A percentile compares a stretch with the other conserved stretches of the same genome.
Evolutionary conservation across 2,329 filamentous ascomycete genomes (phyloP).

Genomic region (Talaromyces sp.): DNA sequence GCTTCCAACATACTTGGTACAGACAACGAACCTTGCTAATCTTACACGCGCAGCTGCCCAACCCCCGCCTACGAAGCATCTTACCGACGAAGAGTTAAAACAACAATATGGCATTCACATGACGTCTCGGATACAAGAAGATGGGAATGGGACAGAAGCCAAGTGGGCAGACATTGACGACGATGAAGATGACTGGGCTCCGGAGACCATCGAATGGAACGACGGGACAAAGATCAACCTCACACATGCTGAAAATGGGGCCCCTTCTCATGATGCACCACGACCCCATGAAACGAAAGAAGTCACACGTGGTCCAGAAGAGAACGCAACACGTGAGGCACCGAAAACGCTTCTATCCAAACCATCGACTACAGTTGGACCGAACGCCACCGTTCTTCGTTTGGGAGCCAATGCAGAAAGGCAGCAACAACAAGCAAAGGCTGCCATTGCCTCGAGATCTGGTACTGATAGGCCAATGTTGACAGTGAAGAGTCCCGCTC

Average conservation of each 20-base stretch:
- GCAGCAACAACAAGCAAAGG: conserved; percentile 33
- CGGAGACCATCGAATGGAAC: conserved; percentile 64
- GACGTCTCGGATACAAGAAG: conserved; percentile 59
- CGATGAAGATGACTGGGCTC: conserved; percentile 64
- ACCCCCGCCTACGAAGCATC: conserved; percentile 56
- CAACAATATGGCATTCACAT: conserved; percentile 65
- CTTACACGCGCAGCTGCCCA: conserved; percentile 35
- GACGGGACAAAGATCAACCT: conserved; percentile 62
- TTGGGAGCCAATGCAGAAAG: conserved; percentile 43
- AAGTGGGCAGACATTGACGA: conserved; percentile 68
- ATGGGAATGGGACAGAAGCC: conserved; percentile 56
- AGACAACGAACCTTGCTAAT: conserved; percentile 15
- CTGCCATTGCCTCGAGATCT: conserved; percentile 42
- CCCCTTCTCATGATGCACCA: conserved; percentile 15
- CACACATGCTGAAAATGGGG: conserved; percentile 37
- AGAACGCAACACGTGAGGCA: conserved; percentile 20
- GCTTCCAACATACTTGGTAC: conserved; percentile 13
- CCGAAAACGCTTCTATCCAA: conserved; percentile 26
- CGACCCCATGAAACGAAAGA: conserved; percentile 16
- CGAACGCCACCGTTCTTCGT: conserved; percentile 46
- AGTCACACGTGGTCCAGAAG: conserved; percentile 15
- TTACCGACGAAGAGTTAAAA: conserved; percentile 64
- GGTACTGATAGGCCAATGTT: conserved; percentile 49
- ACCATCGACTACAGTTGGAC: conserved; percentile 41
- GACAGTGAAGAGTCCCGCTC: conserved; percentile 40